Conservation (phyloP, 306 rosid species). For the Acacia crassicarpa region DNA sequence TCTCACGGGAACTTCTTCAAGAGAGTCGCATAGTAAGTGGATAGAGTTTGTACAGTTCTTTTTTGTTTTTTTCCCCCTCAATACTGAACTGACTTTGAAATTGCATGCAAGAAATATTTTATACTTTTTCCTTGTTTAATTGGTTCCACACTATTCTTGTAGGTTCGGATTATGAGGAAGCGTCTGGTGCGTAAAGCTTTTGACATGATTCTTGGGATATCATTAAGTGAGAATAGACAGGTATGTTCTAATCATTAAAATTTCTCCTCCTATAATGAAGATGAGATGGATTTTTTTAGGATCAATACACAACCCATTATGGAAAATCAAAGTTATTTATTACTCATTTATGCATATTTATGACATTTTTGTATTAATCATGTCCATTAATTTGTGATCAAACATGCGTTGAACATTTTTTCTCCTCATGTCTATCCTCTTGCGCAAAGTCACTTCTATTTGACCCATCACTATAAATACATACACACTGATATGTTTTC, state of each 20-base stretch:
- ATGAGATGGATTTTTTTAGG: not conserved
- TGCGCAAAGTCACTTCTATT: not conserved
- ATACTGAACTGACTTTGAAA: slow-evolving; percentile 1
- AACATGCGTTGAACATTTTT: not conserved
- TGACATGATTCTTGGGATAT: slow-evolving; percentile 95
- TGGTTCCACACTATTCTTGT: slow-evolving; percentile 33
- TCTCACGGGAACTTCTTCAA: slow-evolving; percentile 98
- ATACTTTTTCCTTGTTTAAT: slow-evolving; percentile 9
- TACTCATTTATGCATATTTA: not conserved
- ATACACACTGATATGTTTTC: not conserved
- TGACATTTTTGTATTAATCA: not conserved
- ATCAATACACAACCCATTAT: not conserved
- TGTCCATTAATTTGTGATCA: not conserved
- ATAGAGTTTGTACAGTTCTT: not conserved
- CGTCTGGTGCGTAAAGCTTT: slow-evolving; percentile 94
- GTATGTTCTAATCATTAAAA: slow-evolving; percentile 46
- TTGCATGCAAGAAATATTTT: not conserved
- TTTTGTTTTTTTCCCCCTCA: not conserved
- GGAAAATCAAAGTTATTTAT: not conserved
- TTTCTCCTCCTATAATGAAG: not conserved
- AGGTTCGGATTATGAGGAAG: slow-evolving; percentile 97
- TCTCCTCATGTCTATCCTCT: not conserved
- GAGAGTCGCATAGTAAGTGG: slow-evolving; percentile 89
- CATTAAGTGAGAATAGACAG: slow-evolving; percentile 84
- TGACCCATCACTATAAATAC: not conserved